Conservation (phyloP, 1,139 yeast species). For the Magnusiomyces ingens region DNA sequence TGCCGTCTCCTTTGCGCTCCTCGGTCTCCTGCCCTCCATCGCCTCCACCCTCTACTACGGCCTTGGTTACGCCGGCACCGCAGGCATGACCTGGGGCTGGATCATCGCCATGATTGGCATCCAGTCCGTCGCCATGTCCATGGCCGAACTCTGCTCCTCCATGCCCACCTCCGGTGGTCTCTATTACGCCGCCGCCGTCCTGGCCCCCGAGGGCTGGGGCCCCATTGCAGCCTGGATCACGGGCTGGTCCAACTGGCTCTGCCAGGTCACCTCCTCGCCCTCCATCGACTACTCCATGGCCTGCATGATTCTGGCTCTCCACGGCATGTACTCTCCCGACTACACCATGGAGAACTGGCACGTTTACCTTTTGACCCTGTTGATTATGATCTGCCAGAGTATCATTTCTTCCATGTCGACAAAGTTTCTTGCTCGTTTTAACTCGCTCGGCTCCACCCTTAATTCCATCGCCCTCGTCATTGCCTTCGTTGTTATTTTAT, state of each 20-base stretch:
- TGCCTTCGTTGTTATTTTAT: slow-evolving; percentile 52
- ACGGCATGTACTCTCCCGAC: slow-evolving; percentile 31
- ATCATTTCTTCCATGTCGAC: slow-evolving; percentile 38
- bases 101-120: slow-evolving; percentile 46
- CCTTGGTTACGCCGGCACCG: slow-evolving; percentile 48
- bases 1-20: slow-evolving; percentile 60
- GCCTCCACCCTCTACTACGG: slow-evolving; percentile 37
- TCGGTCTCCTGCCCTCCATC: slow-evolving; percentile 63
- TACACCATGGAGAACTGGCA: slow-evolving; percentile 47
- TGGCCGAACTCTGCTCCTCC: slow-evolving; percentile 55
- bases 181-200: slow-evolving; percentile 48
- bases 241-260: slow-evolving; percentile 54
- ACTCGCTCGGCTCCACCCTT: slow-evolving; percentile 45
- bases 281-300: slow-evolving; percentile 60
- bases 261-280: slow-evolving; percentile 54
- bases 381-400: slow-evolving; percentile 47
- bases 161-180: slow-evolving; percentile 66
- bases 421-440: slow-evolving; percentile 50
- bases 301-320: slow-evolving; percentile 51
- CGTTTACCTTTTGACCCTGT: slow-evolving; percentile 45
- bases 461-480: slow-evolving; percentile 47
- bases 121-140: slow-evolving; percentile 43
- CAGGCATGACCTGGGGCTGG: slow-evolving; percentile 63
- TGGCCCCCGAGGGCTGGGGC: slow-evolving; percentile 47
- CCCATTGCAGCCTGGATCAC: slow-evolving; percentile 54